Conservation (phyloP, 345 rosid genomes). For the Rhodomyrtus tomentosa region DNA sequence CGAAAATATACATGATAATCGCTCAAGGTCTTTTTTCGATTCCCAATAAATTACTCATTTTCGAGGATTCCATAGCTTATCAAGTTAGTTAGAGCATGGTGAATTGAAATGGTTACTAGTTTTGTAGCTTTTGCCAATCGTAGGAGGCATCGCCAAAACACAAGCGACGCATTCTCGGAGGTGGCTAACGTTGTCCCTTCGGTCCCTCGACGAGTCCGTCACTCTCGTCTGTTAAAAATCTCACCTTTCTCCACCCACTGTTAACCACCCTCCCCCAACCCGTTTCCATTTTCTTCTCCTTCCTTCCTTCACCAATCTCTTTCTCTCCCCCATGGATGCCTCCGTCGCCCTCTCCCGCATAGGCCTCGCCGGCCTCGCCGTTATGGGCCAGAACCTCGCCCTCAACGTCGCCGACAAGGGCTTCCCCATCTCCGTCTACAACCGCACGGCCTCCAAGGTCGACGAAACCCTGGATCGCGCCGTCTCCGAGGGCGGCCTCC, state of each 20-base stretch:
- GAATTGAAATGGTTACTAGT: background rate
- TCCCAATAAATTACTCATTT: background rate
- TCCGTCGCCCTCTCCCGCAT: constrained; percentile 58
- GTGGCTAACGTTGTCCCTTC: constrained; percentile 22
- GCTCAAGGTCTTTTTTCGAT: background rate
- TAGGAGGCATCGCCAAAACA: background rate
- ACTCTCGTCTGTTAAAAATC: background rate
- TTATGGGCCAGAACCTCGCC: constrained; percentile 96
- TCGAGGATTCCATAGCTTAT: background rate
- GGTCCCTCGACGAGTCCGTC: constrained; percentile 73
- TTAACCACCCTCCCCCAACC: background rate
- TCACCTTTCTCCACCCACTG: background rate
- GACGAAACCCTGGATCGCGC: constrained; percentile 84
- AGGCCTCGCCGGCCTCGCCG: constrained; percentile 95
- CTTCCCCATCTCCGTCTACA: constrained; percentile 91
- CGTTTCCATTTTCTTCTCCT: background rate
- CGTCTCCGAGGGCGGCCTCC: constrained; percentile 53
- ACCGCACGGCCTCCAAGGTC: constrained; percentile 78
- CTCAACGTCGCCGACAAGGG: constrained; percentile 90
- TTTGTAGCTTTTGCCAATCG: background rate
- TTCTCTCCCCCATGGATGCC: constrained; percentile 41
- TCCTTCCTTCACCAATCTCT: background rate
- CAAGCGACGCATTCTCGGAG: background rate
- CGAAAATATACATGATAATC: too few relatives aligned
- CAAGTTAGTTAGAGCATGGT: too few relatives aligned